Evolutionary conservation across 495 filamentous ascomycete genomes (phyloP).

Genomic region (Monascus purpureus): DNA sequence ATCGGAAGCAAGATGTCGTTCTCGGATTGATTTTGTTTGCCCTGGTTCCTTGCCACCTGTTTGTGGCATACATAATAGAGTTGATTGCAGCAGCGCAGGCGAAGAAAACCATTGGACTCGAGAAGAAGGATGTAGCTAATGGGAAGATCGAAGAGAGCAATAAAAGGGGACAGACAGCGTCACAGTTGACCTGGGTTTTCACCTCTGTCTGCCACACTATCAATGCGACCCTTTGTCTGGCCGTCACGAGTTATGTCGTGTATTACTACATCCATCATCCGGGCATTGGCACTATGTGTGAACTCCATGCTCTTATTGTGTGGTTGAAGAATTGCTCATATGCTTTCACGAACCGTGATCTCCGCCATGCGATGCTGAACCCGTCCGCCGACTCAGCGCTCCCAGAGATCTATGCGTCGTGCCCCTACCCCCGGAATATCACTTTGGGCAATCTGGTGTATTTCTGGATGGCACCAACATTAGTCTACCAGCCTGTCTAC

Average conservation of each 20-base stretch:
- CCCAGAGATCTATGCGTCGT: conserved; percentile 67
- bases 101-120: conserved; percentile 45
- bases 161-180: conserved; percentile 31
- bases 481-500: conserved; percentile 95
- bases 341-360: conserved; percentile 90
- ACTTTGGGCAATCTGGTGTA: conserved; percentile 75
- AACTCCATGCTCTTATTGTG: conserved; percentile 87
- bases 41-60: conserved; percentile 76
- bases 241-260: conserved; percentile 67
- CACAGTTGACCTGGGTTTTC: conserved; percentile 60
- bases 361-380: conserved; percentile 74
- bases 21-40: conserved; percentile 65
- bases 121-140: conserved; percentile 46
- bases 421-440: conserved; percentile 83
- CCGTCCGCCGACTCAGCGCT: conserved; percentile 43
- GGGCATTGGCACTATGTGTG: conserved; percentile 77
- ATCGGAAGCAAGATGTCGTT: conserved; percentile 61
- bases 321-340: conserved; percentile 94
- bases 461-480: conserved; percentile 94
- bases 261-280: conserved; percentile 88
- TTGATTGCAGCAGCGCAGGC: conserved; percentile 64
- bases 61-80: conserved; percentile 82
- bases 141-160: conserved; percentile 38
- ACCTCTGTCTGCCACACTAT: conserved; percentile 66
- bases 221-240: conserved; percentile 71